Percentiles rank a stretch among this genome's conserved stretches.
These are phyloP conservation scores for Barnettozyma salicaria DNA, from an alignment of 805 yeast genomes.

Conservation along the genomic window DNA sequence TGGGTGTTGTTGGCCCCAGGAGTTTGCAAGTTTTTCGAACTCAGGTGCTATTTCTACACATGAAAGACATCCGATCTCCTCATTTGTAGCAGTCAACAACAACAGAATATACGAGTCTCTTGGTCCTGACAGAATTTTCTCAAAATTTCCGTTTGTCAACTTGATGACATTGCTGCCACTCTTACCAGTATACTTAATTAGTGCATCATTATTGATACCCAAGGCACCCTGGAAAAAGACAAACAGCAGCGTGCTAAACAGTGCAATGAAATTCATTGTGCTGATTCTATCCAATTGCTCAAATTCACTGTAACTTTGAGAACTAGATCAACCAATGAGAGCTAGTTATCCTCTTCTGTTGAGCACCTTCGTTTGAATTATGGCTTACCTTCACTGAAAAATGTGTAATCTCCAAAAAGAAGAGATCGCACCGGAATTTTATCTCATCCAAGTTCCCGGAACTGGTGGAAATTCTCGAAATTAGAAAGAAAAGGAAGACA, in stretches of 20 bases:
- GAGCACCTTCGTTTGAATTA: too few species aligned
- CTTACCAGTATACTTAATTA: slow-evolving; percentile 25
- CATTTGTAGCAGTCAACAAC: slow-evolving; percentile 66
- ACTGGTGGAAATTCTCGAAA: too few species aligned
- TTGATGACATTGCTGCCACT: slow-evolving; percentile 35
- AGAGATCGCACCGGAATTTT: too few species aligned
- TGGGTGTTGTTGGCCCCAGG: slow-evolving; percentile 59
- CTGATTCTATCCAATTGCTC: too few species aligned
- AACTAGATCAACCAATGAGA: too few species aligned
- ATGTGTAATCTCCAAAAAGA: too few species aligned
- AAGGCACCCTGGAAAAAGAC: neutral
- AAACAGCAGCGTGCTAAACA: slow-evolving; percentile 8
- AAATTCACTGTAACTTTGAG: too few species aligned
- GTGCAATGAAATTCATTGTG: neutral
- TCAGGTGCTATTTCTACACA: slow-evolving; percentile 70
- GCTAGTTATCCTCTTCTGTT: too few species aligned
- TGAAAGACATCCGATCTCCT: slow-evolving; percentile 68
- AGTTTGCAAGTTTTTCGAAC: slow-evolving; percentile 51
- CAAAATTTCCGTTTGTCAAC: slow-evolving; percentile 57
- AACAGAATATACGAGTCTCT: slow-evolving; percentile 66
- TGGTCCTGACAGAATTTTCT: slow-evolving; percentile 50
- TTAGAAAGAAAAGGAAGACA: too few species aligned
- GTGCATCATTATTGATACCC: slow-evolving; percentile 17
- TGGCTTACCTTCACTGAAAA: too few species aligned
- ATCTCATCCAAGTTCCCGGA: too few species aligned